Base-by-base conservation (phyloP, 345 rosid genomes). In the Alliaria petiolata region DNA sequence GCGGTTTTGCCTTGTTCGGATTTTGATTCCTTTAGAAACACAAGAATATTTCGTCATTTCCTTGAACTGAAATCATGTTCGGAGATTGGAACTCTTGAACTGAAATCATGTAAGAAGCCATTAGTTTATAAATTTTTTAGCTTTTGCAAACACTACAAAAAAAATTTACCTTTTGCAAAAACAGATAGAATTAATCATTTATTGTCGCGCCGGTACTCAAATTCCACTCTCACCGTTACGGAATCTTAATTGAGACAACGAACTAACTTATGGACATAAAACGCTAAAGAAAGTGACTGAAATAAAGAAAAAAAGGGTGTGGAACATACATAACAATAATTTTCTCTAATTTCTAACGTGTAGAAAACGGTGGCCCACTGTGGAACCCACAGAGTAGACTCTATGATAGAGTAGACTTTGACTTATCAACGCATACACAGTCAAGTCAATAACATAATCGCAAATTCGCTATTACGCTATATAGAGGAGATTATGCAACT, bases 401-500 rank as follows among this genome's bases (percentile, higher is more conserved):
- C n/a, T n/a, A n/a, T n/a, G n/a, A n/a, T n/a, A 8, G 25, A 17
- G 71, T 20, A 38, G 75, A 76, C 79, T 63, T 62, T 55, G 75
- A 76, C 79, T 55, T 69, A 38, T 63, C 70, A 36, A 62, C 61
- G 46, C 3, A 10, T n/a, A n/a, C 17, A 3, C 6, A 75, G 72
- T 74, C 67, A 68, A 75, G 57, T 59, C 69, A 30, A 22, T 50
- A 46, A 46, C 14, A 8, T 1, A 22, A 22, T 22, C 3, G 25
- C 25, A 22, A 22, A 22, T 22, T 22, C 3, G 25, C 25, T 22
- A 22, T 22, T 1, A 22, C 3, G 25, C 25, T 22, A 22, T 22
- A 22, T 26, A 14, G n/a, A n/a, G n/a, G n/a, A n/a, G n/a, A n/a
- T n/a, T n/a, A n/a, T n/a, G n/a, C n/a, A n/a, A n/a, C n/a, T n/a